Base-by-base conservation (phyloP, 192 early-diverging fungal species). In the Coemansia sp. region DNA sequence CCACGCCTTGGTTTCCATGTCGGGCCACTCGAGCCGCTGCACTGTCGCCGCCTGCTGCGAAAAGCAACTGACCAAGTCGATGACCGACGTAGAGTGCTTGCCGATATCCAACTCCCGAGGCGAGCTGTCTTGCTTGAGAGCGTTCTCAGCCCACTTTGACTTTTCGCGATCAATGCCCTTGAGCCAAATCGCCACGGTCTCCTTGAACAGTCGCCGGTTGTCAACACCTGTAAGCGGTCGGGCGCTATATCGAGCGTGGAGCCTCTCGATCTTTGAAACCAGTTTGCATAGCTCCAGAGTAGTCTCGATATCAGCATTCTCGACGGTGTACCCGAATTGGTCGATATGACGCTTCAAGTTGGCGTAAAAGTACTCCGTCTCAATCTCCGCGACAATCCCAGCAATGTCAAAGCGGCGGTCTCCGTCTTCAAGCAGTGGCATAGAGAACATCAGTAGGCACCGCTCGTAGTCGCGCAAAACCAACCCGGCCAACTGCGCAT, bases 11-110 rank as follows among this genome's bases (percentile, higher is more conserved):
- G 68, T 73, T 32, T 79, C 85, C 49, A 74, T 38, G 42, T 86
- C 81, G 0, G 85, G 85, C 85, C 85, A 86, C 35, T 70, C 50
- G 30, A 86, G 69, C 4, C 66, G 70, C 37, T 66, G 71, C 26
- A 73, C 55, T 26, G 67, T 74, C 8, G 71, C 69, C n/a, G 70
- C 78, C 13, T 83, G 85, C 70, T 80, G 77, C 38, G 77, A 72
- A 38, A 86, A 80, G 61, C 78, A 77, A 30, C 67, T 75, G 49
- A 77, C 39, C 49, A 86, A 46, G 23, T 86, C 85, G 44, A 80
- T 75, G 19, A 81, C 85, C 4, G 85, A 86, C 16, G 85, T 79
- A 35, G 85, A 86, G 50, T 84, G 82, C 67, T 80, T 80, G 49
- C 75, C 75, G 21, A 75, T 69, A 8, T 65, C 71, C 58, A 78